Percentiles rank a stretch among this genome's conserved stretches.
Evolutionary conservation across 805 yeast genomes (phyloP).

Genomic region (Candida xiaguanensis): DNA sequence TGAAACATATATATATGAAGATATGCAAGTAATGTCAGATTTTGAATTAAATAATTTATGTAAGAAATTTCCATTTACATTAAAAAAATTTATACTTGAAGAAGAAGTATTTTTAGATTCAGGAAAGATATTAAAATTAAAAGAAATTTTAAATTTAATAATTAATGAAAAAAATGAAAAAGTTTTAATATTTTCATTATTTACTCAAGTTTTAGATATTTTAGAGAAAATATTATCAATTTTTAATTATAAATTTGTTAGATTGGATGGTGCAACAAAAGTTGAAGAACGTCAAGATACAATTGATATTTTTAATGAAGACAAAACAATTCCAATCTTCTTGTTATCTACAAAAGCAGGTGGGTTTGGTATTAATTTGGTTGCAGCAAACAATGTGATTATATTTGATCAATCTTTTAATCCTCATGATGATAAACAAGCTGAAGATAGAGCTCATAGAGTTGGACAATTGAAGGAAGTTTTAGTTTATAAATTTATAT

Average conservation of each 20-base stretch:
- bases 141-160: constrained; percentile 54
- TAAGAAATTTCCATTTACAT: constrained; percentile 62
- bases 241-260: constrained; percentile 63
- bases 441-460: constrained; percentile 97
- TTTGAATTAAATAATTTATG: constrained; percentile 79
- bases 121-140: constrained; percentile 67
- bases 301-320: constrained; percentile 85
- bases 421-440: constrained; percentile 98
- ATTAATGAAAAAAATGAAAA: constrained; percentile 59
- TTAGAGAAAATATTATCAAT: constrained; percentile 70
- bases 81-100: constrained; percentile 50
- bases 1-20: constrained; percentile 74
- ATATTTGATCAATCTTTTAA: constrained; percentile 93
- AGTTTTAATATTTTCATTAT: constrained; percentile 80
- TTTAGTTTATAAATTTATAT: constrained; percentile 68
- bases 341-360: constrained; percentile 94
- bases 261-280: constrained; percentile 91
- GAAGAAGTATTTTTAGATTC: constrained; percentile 58
- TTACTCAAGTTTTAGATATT: constrained; percentile 89
- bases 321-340: constrained; percentile 77
- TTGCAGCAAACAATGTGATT: constrained; percentile 90
- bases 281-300: constrained; percentile 91
- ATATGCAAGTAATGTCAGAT: constrained; percentile 93
- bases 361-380: constrained; percentile 95
- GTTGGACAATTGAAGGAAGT: constrained; percentile 92